Evolutionary conservation across 139 green algal species (phyloP).

Genomic region (Pleodorina starrii): DNA sequence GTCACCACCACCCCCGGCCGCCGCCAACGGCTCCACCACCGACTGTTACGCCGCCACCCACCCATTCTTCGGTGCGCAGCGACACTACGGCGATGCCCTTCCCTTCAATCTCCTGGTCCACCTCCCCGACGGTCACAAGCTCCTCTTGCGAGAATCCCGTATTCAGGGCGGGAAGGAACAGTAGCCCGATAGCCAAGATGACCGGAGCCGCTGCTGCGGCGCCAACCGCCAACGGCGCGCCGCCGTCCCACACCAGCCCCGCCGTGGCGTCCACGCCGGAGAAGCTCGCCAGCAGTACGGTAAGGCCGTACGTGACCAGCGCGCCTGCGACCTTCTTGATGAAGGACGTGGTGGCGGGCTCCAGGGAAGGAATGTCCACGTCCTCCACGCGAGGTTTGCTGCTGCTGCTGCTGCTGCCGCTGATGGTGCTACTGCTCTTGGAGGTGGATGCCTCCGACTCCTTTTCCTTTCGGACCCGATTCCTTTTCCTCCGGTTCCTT

Average conservation of each 20-base stretch:
- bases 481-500: no score
- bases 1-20: background rate
- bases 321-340: conserved; percentile 26
- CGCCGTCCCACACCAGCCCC: background rate
- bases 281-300: background rate
- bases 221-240: conserved; percentile 18
- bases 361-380: background rate
- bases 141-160: background rate
- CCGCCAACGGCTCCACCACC: background rate
- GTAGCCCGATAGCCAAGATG: background rate
- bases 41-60: no score
- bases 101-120: conserved; percentile 34
- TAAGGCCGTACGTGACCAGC: conserved; percentile 17
- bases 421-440: background rate
- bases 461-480: background rate
- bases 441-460: no score
- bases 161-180: conserved; percentile 4
- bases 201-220: background rate
- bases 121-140: background rate
- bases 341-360: background rate
- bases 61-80: no score
- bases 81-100: no score
- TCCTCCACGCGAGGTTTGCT: background rate
- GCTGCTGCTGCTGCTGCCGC: background rate
- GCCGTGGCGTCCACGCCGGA: background rate